Percentiles rank a stretch among this genome's conserved stretches.
phyloP scores from a whole-genome alignment of 1,284 basidiomycete genomes.

The Wolfiporia cocos region DNA sequence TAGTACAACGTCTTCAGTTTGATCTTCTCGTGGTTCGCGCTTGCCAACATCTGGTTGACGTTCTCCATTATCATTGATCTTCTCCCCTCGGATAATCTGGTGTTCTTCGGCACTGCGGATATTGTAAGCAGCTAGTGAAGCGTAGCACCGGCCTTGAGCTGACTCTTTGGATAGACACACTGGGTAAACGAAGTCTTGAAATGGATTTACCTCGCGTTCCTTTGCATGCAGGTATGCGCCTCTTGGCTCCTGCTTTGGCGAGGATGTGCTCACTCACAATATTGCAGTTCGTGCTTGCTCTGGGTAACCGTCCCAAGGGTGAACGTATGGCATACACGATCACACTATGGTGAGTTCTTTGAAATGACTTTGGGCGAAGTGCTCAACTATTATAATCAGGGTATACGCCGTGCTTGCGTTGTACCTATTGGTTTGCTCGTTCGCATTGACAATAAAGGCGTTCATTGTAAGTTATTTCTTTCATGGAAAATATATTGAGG shows the following conservation, averaged over 20 bases:
- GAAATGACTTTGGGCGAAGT: neutral
- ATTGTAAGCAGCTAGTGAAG: conserved; percentile 53
- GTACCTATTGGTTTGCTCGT: conserved; percentile 82
- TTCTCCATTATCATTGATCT: conserved; percentile 96
- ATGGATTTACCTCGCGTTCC: conserved; percentile 86
- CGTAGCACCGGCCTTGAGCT: neutral
- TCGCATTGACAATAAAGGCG: conserved; percentile 76
- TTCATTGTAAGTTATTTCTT: conserved; percentile 52
- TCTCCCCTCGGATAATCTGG: conserved; percentile 58
- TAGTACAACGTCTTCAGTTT: conserved; percentile 78
- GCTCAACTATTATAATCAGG: conserved; percentile 31
- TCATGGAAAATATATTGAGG: neutral
- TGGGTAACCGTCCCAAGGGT: conserved; percentile 95
- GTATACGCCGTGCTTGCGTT: conserved; percentile 75
- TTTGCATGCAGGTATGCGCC: conserved; percentile 64
- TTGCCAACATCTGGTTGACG: conserved; percentile 93
- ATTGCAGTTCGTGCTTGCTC: conserved; percentile 80
- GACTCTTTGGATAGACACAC: conserved; percentile 54
- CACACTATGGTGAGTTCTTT: conserved; percentile 63
- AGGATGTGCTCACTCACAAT: neutral
- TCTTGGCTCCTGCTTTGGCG: conserved; percentile 8
- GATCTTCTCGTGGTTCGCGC: conserved; percentile 87
- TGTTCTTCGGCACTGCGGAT: conserved; percentile 62
- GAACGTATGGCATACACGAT: conserved; percentile 79
- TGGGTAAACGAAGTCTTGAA: conserved; percentile 84